phyloP scores from a whole-genome alignment of 176 grass and related monocot species.

The Ensete ventricosum region DNA sequence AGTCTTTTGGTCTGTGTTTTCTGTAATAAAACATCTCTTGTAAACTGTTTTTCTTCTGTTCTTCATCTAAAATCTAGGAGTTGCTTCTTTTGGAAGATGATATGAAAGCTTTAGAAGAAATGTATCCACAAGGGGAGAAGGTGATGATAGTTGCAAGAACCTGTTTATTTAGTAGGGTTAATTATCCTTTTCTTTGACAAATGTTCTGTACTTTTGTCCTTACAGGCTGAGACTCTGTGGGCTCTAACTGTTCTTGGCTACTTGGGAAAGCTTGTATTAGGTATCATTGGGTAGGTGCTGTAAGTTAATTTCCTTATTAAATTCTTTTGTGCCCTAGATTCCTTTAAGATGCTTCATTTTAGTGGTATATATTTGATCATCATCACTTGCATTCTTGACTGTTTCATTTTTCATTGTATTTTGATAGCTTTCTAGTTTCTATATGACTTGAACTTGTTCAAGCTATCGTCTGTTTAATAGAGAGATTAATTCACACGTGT shows the following conservation, averaged over 20 bases:
- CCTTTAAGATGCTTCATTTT: background rate
- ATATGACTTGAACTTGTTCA: background rate
- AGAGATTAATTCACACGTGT: background rate
- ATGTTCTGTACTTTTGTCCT: constrained; percentile 9
- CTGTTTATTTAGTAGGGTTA: constrained; percentile 11
- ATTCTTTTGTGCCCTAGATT: background rate
- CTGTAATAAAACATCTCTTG: background rate
- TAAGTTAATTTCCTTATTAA: constrained; percentile 6
- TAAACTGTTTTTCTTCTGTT: background rate
- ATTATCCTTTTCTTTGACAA: background rate
- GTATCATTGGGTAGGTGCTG: constrained; percentile 68
- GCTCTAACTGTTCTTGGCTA: constrained; percentile 91
- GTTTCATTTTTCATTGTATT: background rate
- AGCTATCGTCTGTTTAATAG: no score
- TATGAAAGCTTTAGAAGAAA: constrained; percentile 91
- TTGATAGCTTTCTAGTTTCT: background rate
- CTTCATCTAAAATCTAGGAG: constrained; percentile 41
- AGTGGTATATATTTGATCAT: background rate
- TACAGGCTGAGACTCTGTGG: constrained; percentile 92
- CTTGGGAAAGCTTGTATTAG: constrained; percentile 74
- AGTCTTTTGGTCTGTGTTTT: background rate
- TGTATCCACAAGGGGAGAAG: constrained; percentile 99
- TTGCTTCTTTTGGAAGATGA: constrained; percentile 90
- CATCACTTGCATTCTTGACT: no score
- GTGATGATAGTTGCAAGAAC: constrained; percentile 26